Base-by-base conservation (phyloP, 345 rosid species). In the Physaria fendleri region DNA sequence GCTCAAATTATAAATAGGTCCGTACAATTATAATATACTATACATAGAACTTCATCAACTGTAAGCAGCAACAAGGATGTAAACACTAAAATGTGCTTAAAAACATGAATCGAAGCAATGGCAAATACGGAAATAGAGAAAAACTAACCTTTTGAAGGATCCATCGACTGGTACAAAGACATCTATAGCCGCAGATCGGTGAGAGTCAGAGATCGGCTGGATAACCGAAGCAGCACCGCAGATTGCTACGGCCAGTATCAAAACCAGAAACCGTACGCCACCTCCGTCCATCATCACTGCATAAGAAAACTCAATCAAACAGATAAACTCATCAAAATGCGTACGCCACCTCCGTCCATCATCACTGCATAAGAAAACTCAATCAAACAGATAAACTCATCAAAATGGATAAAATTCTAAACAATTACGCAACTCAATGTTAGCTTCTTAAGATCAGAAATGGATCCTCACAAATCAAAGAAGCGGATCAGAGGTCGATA, bases 141-240 rank as follows among this genome's bases (percentile, higher is more conserved):
- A 28, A 58, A 28, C 32, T 0, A 43, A 94, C 99, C 97, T 94
- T 30, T 64, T 61, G 60, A 77, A 82, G 37, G 90, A 89, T 61
- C 88, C 90, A 70, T 80, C 83, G 14, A 34, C 65, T 5, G 81
- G 78, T 20, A 62, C 30, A 68, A 87, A 87, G 69, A 90, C 72
- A 64, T 87, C 95, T 4, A 73, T 20, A 65, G 99, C 97, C n/a
- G 85, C 90, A 21, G 99, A 90, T 78, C 96, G 87, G 74, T 94
- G 97, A 69, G 85, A 62, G 42, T 81, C 90, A 3, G 93, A 87
- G 70, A 94, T 81, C 44, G 97, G 99, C n/a, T 80, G 82, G 41
- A 76, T 64, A 59, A 79, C 71, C 22, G 87, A 67, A 44, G 88
- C 81, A 44, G 88, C 77, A 29, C 70, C 50, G 69, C 72, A 79